A percentile compares a stretch with the other conserved stretches of the same genome.
These are phyloP conservation scores for Moelleriella libera DNA, from an alignment of 2,329 filamentous ascomycete species.

Conservation along the genomic window DNA sequence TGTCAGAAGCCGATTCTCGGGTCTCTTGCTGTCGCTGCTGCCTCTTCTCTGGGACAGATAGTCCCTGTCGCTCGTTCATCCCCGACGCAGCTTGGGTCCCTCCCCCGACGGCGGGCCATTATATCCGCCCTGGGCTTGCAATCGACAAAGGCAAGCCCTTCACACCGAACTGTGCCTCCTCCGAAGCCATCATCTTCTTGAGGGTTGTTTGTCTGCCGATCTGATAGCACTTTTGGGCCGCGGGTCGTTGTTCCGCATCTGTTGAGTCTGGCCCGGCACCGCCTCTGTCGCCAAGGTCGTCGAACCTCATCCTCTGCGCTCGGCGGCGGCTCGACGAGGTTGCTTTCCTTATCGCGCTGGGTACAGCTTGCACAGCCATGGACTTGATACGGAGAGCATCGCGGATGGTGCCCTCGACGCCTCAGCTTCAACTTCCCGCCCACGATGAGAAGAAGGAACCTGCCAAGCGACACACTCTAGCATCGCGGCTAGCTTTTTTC, in stretches of 20 bases:
- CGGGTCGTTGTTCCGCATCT: not conserved
- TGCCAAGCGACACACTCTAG: slow-evolving; percentile 23
- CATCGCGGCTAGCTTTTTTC: slow-evolving; percentile 61
- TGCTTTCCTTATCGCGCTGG: not conserved
- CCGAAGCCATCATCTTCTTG: no score
- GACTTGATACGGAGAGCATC: slow-evolving; percentile 44
- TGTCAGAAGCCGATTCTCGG: not conserved
- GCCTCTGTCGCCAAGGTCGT: not conserved
- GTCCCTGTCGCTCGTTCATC: slow-evolving; percentile 3
- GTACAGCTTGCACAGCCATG: slow-evolving; percentile 22
- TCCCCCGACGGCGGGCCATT: not conserved
- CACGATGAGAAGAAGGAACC: slow-evolving; percentile 32
- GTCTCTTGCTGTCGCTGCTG: not conserved
- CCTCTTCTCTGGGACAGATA: not conserved
- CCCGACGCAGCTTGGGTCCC: not conserved
- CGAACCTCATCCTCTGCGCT: no score
- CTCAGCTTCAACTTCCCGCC: slow-evolving; percentile 29
- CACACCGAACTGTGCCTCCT: not conserved
- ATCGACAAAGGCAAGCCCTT: not conserved
- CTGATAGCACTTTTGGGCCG: not conserved
- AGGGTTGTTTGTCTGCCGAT: no score
- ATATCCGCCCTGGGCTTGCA: not conserved
- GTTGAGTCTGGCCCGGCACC: not conserved
- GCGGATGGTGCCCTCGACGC: slow-evolving; percentile 29
- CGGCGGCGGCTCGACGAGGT: not conserved